Evolutionary conservation across 495 filamentous ascomycete genomes (phyloP).

Genomic region (Penicillium mononematosum): DNA sequence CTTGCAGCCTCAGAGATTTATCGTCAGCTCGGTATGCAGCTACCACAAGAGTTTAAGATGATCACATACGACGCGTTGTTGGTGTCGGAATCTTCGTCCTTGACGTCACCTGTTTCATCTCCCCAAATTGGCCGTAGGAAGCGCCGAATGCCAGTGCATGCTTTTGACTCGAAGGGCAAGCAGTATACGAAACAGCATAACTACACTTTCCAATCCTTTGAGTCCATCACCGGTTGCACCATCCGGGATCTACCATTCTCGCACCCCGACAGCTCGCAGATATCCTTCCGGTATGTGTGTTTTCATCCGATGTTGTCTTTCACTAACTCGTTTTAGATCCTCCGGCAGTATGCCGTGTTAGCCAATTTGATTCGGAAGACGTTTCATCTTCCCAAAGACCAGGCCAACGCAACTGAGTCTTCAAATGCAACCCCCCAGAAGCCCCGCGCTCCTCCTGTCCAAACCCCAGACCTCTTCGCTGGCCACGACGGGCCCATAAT

Average conservation of each 20-base stretch:
- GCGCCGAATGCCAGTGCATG: constrained; percentile 35
- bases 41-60: constrained; percentile 54
- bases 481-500: constrained; percentile 24
- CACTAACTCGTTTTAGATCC: constrained; percentile 34
- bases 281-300: constrained; percentile 61
- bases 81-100: constrained; percentile 47
- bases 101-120: constrained; percentile 23
- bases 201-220: constrained; percentile 70
- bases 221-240: constrained; percentile 64
- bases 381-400: constrained; percentile 41
- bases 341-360: constrained; percentile 74
- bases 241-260: constrained; percentile 76
- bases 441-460: not conserved
- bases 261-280: constrained; percentile 78
- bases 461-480: constrained; percentile 5
- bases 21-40: constrained; percentile 55
- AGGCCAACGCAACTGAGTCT: constrained; percentile 10
- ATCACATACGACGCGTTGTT: constrained; percentile 68
- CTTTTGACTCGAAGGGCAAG: constrained; percentile 38
- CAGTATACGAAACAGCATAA: constrained; percentile 53
- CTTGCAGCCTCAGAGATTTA: constrained; percentile 66
- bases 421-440: constrained; percentile 3
- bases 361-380: constrained; percentile 61
- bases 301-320: not conserved
- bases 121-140: constrained; percentile 33